Evolutionary conservation across 2,329 filamentous ascomycete genomes (phyloP), one percentile per base, ranked within the genome.

Genomic region (Sarocladium oryzae): DNA sequence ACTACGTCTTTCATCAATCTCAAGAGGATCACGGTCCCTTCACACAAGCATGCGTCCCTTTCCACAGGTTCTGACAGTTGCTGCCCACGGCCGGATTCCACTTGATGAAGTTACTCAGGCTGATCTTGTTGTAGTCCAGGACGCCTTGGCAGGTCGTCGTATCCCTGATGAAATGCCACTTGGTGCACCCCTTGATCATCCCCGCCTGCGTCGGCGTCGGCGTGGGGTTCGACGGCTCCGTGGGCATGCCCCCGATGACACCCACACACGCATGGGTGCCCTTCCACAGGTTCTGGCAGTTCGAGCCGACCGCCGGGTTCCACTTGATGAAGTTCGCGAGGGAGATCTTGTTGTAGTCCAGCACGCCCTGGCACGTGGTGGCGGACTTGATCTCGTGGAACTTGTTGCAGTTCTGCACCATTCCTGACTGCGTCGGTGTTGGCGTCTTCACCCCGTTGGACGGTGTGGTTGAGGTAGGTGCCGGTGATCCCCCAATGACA

Each of bases 361-460:
- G 38, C 10, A 56, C 52, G 8, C 5, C 18, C 20, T 41, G 45
- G 43, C 57, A 58, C 1, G 33, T 50, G 32, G 55, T 51, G 4
- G 49, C 49, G 6, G 26, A 15, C 18, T 48, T 26, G 11, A 56
- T 46, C 1, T 49, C 36, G 32, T 60, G 49, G 41, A 56, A 59
- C 30, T 32, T 54, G 30, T 56, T 57, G 53, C 56, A 59, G 40
- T 48, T 54, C 8, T 16, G 23, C 9, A 50, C 50, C 53, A 59
- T 58, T 32, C 52, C 50, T 16, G 9, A 4, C 51, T 55, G 53
- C 11, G 18, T 32, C 33, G 45, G 45, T 21, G 45, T 8, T 24
- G 45, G 45, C 15, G 56, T 58, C 7, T n/a, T 20, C 40, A 57
- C 48, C 18, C 54, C 54, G 16, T 57, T 52, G 40, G 30, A 52